Evolutionary conservation across 805 yeast genomes (phyloP).

Genomic region (Candida berthetii): DNA sequence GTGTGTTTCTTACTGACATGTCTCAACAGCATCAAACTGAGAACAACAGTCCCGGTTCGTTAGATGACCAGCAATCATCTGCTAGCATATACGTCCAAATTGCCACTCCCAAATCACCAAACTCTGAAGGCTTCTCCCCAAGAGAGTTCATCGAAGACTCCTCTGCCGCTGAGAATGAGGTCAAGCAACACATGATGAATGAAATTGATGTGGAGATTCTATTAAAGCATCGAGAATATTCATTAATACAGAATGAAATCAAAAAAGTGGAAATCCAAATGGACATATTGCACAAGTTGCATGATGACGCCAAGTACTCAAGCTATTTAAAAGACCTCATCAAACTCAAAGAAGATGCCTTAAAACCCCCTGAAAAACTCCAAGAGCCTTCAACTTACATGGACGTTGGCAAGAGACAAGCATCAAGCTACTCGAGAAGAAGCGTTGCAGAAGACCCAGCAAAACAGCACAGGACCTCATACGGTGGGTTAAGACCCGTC

Average conservation of each 20-base stretch:
- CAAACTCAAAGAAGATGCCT: constrained; percentile 33
- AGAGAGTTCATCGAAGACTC: constrained; percentile 8
- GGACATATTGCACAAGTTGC: constrained; percentile 39
- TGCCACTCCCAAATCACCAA: constrained; percentile 38
- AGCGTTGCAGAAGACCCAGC: constrained; percentile 22
- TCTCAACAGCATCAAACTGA: no score
- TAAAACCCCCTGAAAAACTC: not conserved
- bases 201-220: constrained; percentile 56
- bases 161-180: constrained; percentile 9
- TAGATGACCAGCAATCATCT: not conserved
- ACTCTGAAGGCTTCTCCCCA: constrained; percentile 25
- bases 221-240: constrained; percentile 51
- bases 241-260: constrained; percentile 44
- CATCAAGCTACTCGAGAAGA: constrained; percentile 15
- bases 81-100: constrained; percentile 24
- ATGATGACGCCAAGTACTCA: constrained; percentile 24
- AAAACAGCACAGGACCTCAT: constrained; percentile 18
- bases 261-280: constrained; percentile 54
- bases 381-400: not conserved
- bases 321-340: constrained; percentile 35
- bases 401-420: constrained; percentile 24
- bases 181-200: constrained; percentile 28
- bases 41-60: not conserved
- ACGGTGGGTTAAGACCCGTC: constrained; percentile 43
- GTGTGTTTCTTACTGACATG: no score